phyloP scores from a whole-genome alignment of 106 monocot genomes.

The Allium sativum region DNA sequence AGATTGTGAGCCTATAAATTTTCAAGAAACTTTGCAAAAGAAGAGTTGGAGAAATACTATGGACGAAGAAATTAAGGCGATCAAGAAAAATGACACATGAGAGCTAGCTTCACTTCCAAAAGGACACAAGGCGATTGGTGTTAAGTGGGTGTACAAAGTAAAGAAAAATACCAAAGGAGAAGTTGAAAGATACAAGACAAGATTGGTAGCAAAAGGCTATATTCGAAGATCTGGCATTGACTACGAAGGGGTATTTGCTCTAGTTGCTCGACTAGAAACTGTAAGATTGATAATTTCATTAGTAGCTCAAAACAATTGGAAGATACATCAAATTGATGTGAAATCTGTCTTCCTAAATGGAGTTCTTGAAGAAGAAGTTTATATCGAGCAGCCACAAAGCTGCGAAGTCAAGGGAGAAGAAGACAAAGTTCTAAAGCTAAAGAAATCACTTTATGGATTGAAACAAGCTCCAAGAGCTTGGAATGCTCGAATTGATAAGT shows the following conservation, averaged over 20 bases:
- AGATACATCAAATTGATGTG: not conserved
- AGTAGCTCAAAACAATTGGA: not conserved
- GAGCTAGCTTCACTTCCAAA: not conserved
- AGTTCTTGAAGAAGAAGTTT: not conserved
- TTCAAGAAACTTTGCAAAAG: not conserved
- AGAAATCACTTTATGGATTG: not conserved
- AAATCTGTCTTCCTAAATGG: not conserved
- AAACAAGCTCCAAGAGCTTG: not conserved
- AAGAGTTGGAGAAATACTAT: constrained; percentile 1
- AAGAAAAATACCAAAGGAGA: not conserved
- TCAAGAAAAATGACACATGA: constrained; percentile 6
- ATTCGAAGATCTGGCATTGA: not conserved
- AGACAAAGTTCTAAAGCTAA: not conserved
- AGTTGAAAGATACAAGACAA: not conserved
- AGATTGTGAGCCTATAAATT: not conserved
- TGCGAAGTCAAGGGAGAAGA: not conserved
- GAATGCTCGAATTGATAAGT: not conserved
- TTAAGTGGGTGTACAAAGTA: constrained; percentile 11
- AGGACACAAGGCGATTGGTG: not conserved
- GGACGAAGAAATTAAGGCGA: not conserved
- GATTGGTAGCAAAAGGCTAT: not conserved
- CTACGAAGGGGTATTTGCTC: not conserved
- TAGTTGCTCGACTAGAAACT: not conserved
- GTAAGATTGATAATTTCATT: not conserved
- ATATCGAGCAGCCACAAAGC: not conserved